Conservation (phyloP, 2,329 filamentous ascomycete genomes). For the Aspergillus costaricaensis region DNA sequence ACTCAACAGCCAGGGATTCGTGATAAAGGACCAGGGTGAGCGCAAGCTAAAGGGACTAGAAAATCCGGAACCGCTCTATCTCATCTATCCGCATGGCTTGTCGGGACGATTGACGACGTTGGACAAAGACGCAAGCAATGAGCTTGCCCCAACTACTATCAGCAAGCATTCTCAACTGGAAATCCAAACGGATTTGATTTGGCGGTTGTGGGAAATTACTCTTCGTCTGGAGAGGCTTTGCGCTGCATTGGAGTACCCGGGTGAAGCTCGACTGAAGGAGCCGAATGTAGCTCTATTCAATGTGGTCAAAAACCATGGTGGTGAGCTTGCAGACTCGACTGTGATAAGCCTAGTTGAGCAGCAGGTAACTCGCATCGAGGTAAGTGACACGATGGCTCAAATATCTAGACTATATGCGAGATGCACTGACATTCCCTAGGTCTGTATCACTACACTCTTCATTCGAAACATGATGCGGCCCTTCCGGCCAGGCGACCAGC, state of each 20-base stretch:
- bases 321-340: constrained; percentile 85
- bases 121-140: constrained; percentile 52
- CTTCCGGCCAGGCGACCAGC: constrained; percentile 60
- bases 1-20: constrained; percentile 87
- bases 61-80: constrained; percentile 93
- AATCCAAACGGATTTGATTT: constrained; percentile 82
- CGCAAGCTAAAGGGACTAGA: constrained; percentile 94
- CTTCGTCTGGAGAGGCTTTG: constrained; percentile 91
- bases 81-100: constrained; percentile 89
- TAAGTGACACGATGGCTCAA: constrained; percentile 50
- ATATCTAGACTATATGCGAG: background rate
- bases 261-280: constrained; percentile 65
- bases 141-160: constrained; percentile 55
- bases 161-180: constrained; percentile 67
- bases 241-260: constrained; percentile 75
- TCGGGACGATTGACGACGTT: constrained; percentile 63
- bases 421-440: constrained; percentile 52
- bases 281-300: constrained; percentile 85
- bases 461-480: constrained; percentile 78
- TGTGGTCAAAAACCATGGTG: constrained; percentile 68
- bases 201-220: constrained; percentile 86
- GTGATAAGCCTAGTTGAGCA: constrained; percentile 89
- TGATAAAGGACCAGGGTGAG: constrained; percentile 95
- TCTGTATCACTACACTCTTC: constrained; percentile 75
- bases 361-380: constrained; percentile 94